Base-by-base conservation (phyloP, 192 early-diverging fungal species). In the Backusella mclennaniae region DNA sequence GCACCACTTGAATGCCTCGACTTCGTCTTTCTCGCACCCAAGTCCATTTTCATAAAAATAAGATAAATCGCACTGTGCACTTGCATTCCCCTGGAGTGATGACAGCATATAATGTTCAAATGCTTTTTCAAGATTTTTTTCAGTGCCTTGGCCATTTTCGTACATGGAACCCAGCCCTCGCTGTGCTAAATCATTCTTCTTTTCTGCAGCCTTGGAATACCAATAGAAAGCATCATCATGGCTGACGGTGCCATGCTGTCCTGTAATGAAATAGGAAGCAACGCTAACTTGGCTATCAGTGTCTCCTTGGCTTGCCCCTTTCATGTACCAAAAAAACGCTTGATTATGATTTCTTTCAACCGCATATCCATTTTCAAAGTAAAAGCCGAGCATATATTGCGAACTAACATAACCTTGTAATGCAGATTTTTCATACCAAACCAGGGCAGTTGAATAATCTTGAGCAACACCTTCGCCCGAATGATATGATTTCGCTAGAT, bases 401-500 rank as follows among this genome's bases (percentile, higher is more conserved):
- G 67, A 68, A 68, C 33, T 35, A 8, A 35, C 35, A 19, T 68
- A 35, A 7, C 67, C 67, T 36, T 68, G 31, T 35, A 35, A 31
- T 19, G 67, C 31, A n/a, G 67, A 31, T n/a, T 11, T 35, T 36
- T 14, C 17, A 33, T 35, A 68, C 67, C 29, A 68, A 5, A 2
- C 19, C 1, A 68, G n/a, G 35, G 67, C 67, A 53, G 4, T 17
- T 53, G 49, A 53, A 53, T 53, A 53, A 53, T 53, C 49, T n/a
- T n/a, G 17, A 14, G 89, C 74, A 53, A 53, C 49, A 6, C 17
- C 49, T 53, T 53, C 76, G 5, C 93, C 94, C 86, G 93, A 89
- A 67, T 94, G 92, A 75, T 91, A 94, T 44, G 91, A 82, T 76
- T 91, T 90, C 8, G 92, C 92, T 0, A 94, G 82, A 36, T 91